Conservation (phyloP, 495 filamentous ascomycete genomes). For the Aspergillus cristatus region DNA sequence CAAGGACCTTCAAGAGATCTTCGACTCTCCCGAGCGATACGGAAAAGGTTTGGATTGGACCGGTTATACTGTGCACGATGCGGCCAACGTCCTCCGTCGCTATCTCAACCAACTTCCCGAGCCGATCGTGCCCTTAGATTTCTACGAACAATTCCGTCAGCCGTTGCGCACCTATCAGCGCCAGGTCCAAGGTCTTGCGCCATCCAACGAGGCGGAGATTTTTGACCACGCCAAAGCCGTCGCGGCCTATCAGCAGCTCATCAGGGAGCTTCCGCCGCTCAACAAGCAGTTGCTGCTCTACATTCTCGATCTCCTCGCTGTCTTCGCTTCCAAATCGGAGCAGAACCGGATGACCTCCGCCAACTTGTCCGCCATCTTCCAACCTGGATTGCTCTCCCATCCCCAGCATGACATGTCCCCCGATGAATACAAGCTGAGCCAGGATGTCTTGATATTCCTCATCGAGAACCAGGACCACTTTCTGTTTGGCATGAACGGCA, state of each 20-base stretch:
- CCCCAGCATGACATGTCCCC: slow-evolving; percentile 92
- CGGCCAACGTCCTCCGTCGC: slow-evolving; percentile 88
- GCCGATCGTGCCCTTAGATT: slow-evolving; percentile 89
- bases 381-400: slow-evolving; percentile 91
- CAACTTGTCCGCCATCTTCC: slow-evolving; percentile 97
- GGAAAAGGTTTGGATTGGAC: slow-evolving; percentile 96
- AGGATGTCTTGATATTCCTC: slow-evolving; percentile 94
- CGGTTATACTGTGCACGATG: slow-evolving; percentile 97
- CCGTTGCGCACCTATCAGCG: slow-evolving; percentile 71
- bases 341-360: slow-evolving; percentile 92
- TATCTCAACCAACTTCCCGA: slow-evolving; percentile 93
- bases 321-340: slow-evolving; percentile 96
- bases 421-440: slow-evolving; percentile 84
- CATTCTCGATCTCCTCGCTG: slow-evolving; percentile 93
- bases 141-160: slow-evolving; percentile 85
- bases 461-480: slow-evolving; percentile 95
- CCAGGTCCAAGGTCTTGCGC: slow-evolving; percentile 38
- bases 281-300: slow-evolving; percentile 95
- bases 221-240: slow-evolving; percentile 77
- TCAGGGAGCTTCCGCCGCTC: slow-evolving; percentile 83
- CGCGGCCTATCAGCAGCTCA: slow-evolving; percentile 72
- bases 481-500: slow-evolving; percentile 89
- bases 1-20: slow-evolving; percentile 85
- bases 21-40: slow-evolving; percentile 92
- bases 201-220: slow-evolving; percentile 26